Conservation (phyloP, 768 basidiomycete species). For the Mycena pura region DNA sequence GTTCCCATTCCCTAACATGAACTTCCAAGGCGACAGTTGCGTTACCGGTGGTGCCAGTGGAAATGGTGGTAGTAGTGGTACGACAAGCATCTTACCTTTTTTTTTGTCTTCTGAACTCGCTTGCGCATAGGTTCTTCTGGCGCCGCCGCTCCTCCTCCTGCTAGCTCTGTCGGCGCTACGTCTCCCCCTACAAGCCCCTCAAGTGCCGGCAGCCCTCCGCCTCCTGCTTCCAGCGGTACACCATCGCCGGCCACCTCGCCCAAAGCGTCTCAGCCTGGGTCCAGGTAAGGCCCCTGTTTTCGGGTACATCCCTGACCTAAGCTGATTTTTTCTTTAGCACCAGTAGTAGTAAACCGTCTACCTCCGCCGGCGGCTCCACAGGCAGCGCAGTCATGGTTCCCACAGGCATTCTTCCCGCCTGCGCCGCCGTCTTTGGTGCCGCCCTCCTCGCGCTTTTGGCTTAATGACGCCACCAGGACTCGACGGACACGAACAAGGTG, state of each 20-base stretch:
- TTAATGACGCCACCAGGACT: slow-evolving; percentile 26
- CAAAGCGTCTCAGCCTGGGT: too few relatives aligned
- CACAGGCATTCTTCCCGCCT: slow-evolving; percentile 30
- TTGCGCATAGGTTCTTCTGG: neutral
- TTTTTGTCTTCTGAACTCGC: slow-evolving; percentile 3
- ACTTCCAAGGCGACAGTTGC: slow-evolving; percentile 36
- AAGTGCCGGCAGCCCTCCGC: neutral
- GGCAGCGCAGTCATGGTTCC: slow-evolving; percentile 45
- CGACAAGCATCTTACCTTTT: slow-evolving; percentile 17
- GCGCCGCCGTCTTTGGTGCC: slow-evolving; percentile 47
- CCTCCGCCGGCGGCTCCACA: slow-evolving; percentile 28
- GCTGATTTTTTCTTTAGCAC: too few relatives aligned
- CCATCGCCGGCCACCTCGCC: too few relatives aligned
- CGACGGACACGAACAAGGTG: slow-evolving; percentile 26
- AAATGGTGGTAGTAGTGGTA: slow-evolving; percentile 7
- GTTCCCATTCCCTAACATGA: slow-evolving; percentile 5
- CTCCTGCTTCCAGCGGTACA: too few relatives aligned
- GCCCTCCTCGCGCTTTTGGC: slow-evolving; percentile 51
- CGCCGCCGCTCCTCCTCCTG: slow-evolving; percentile 15
- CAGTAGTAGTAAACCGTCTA: too few relatives aligned
- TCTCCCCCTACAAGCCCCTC: neutral
- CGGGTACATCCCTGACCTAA: too few relatives aligned
- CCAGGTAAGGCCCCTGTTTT: too few relatives aligned
- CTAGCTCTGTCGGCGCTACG: neutral
- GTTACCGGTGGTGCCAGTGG: slow-evolving; percentile 31